A percentile compares a stretch with the other conserved stretches of the same genome.
Evolutionary conservation across 441 rosid genomes (phyloP).

Genomic region (Pelargonium cotyledonis): DNA sequence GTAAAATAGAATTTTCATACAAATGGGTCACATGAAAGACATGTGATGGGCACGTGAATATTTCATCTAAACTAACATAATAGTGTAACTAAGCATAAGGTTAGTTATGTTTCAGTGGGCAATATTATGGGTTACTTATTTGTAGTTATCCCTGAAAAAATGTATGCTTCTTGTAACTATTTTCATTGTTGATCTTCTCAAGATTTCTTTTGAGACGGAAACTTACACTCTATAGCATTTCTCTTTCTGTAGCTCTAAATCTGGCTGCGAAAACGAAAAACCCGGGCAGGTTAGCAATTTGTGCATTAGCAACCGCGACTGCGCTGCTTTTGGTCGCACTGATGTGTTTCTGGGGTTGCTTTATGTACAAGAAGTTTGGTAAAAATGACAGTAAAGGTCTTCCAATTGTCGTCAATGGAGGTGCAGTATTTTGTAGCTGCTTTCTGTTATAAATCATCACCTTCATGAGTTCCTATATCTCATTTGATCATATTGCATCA

Average conservation of each 20-base stretch:
- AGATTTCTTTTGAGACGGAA: background rate
- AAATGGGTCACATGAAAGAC: no score
- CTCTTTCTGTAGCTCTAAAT: constrained; percentile 44
- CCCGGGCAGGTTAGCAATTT: constrained; percentile 73
- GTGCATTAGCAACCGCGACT: constrained; percentile 92
- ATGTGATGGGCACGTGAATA: no score
- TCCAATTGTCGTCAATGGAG: constrained; percentile 88
- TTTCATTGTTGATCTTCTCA: constrained; percentile 6
- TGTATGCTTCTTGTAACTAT: constrained; percentile 11
- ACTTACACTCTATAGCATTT: constrained; percentile 22
- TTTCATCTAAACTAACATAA: no score
- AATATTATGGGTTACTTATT: no score
- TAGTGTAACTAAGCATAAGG: no score
- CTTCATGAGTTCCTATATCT: constrained; percentile 7
- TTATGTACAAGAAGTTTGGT: constrained; percentile 89
- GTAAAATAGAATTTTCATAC: no score
- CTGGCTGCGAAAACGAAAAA: constrained; percentile 60
- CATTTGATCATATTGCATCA: constrained; percentile 27
- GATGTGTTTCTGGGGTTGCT: constrained; percentile 99
- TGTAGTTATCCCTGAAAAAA: background rate
- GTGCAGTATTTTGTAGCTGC: constrained; percentile 23
- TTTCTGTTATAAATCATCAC: constrained; percentile 7
- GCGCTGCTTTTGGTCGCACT: constrained; percentile 96
- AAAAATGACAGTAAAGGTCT: constrained; percentile 72
- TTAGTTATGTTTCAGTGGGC: no score